These are phyloP conservation scores for Epichloe typhina DNA, from an alignment of 2,329 filamentous ascomycete species.

Conservation along the genomic window DNA sequence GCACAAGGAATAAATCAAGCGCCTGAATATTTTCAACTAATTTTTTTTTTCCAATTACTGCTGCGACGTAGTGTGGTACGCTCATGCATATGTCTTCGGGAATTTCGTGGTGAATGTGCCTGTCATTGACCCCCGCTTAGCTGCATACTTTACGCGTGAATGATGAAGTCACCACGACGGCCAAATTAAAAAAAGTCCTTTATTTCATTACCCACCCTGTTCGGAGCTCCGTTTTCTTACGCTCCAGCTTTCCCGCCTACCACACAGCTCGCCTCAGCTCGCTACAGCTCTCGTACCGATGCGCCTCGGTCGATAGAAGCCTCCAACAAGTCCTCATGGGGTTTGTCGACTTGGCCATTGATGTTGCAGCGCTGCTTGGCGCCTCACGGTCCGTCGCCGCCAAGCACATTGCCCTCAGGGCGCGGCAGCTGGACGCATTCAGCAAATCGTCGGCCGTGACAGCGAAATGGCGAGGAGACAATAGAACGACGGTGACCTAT, in stretches of 20 bases:
- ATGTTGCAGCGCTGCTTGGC: slow-evolving; percentile 56
- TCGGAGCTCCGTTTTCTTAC: too few species aligned
- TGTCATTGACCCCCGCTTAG: slow-evolving; percentile 1
- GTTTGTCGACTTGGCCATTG: slow-evolving; percentile 52
- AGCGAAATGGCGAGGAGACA: slow-evolving; percentile 19
- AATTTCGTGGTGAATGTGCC: neutral
- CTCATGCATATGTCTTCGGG: neutral
- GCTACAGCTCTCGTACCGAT: slow-evolving; percentile 10
- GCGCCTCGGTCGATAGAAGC: slow-evolving; percentile 12
- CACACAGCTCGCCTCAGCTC: neutral
- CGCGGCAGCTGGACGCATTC: slow-evolving; percentile 39
- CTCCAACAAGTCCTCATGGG: slow-evolving; percentile 31
- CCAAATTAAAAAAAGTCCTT: neutral
- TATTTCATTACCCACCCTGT: neutral
- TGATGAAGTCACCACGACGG: neutral
- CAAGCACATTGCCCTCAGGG: slow-evolving; percentile 46
- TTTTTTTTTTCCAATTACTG: neutral
- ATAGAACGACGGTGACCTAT: neutral
- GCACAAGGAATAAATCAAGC: neutral
- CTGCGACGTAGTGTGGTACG: neutral
- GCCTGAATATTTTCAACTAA: neutral
- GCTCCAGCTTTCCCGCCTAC: neutral
- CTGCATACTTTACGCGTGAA: neutral
- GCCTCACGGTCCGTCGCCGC: slow-evolving; percentile 55
- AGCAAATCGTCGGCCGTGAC: slow-evolving; percentile 31